phyloP scores from a whole-genome alignment of 768 basidiomycete genomes.

The Coprinellus aureogranulatus region DNA sequence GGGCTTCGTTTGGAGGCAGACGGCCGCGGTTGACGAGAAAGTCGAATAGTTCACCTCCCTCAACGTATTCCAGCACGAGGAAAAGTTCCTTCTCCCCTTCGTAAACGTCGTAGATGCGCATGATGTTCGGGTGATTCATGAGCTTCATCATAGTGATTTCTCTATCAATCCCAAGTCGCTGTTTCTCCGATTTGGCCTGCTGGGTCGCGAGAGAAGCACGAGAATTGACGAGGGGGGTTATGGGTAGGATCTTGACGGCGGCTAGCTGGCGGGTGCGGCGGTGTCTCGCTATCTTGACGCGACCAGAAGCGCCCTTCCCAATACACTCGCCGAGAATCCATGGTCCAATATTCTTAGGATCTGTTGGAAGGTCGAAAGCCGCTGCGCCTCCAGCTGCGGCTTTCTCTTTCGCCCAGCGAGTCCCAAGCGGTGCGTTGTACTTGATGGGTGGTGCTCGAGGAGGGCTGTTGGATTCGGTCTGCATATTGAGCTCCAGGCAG shows the following conservation, averaged over 20 bases:
- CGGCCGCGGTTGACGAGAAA: conserved; percentile 88
- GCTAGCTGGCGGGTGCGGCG: conserved; percentile 84
- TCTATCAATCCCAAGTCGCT: conserved; percentile 82
- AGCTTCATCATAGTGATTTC: conserved; percentile 99
- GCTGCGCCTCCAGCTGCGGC: conserved; percentile 70
- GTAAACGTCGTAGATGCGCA: conserved; percentile 94
- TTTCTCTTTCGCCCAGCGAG: conserved; percentile 86
- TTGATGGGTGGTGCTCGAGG: conserved; percentile 71
- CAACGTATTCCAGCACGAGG: conserved; percentile 91
- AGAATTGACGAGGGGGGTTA: conserved; percentile 73
- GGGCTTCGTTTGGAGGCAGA: conserved; percentile 76
- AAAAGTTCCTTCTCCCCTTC: conserved; percentile 90
- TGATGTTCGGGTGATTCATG: conserved; percentile 96
- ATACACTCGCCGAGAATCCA: conserved; percentile 94
- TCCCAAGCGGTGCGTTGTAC: conserved; percentile 68
- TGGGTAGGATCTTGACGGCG: conserved; percentile 92
- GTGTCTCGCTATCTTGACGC: conserved; percentile 92
- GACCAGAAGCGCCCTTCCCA: conserved; percentile 90
- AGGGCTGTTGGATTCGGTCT: conserved; percentile 48
- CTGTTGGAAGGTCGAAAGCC: conserved; percentile 79
- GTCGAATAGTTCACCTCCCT: conserved; percentile 96
- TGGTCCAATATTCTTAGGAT: conserved; percentile 84
- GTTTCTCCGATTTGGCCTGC: conserved; percentile 73
- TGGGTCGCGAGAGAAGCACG: conserved; percentile 65
- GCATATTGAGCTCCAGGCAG: conserved; percentile 30